Evolutionary conservation across 2,329 filamentous ascomycete genomes (phyloP), one percentile per base, ranked within the genome.

Genomic region (Dichotomopilus funicola): DNA sequence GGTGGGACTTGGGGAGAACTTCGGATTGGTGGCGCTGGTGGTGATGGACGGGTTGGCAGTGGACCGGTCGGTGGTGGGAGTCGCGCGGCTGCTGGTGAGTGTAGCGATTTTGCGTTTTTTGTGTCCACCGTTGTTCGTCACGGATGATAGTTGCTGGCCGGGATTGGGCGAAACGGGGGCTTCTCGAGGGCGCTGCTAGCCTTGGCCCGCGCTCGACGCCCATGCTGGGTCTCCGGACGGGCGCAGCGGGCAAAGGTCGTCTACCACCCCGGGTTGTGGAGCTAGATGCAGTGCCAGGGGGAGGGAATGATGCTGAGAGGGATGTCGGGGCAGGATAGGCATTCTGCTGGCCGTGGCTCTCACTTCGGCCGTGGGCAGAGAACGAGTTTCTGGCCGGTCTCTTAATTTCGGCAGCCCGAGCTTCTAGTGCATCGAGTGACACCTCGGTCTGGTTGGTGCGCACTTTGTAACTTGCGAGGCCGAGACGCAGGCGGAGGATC

Each of bases 381-480:
- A 38, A 51, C 1, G 43, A 51, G 7, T 9, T 35, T 13, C 9
- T 19, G 33, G 45, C 45, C n/a, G 13, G 45, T 6, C 46, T 34
- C 12, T 27, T n/a, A 31, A 3, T 12, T 3, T 27, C 46, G 34
- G 27, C 42, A 5, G 44, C 31, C 35, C 71, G 69, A 49, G 73
- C 66, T 63, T 83, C 73, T 19, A 90, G 74, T 46, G 80, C 71
- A 54, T 83, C 75, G 58, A 89, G 77, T 1, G 86, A 84, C 34
- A 88, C 76, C 55, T 80, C 73, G 53, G 83, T 79, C 70, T 91
- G 88, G 57, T 87, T 83, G 1, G 87, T 91, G 55, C 78, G 79
- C 61, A 91, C 76, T 71, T 91, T 91, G 75, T 90, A 91, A 65
- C 80, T 80, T 11, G 86, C 88, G 19, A 90, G 78, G 34, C 80